Conservation (phyloP, 2,329 filamentous ascomycete genomes). For the Coniochaeta ligniaria region DNA sequence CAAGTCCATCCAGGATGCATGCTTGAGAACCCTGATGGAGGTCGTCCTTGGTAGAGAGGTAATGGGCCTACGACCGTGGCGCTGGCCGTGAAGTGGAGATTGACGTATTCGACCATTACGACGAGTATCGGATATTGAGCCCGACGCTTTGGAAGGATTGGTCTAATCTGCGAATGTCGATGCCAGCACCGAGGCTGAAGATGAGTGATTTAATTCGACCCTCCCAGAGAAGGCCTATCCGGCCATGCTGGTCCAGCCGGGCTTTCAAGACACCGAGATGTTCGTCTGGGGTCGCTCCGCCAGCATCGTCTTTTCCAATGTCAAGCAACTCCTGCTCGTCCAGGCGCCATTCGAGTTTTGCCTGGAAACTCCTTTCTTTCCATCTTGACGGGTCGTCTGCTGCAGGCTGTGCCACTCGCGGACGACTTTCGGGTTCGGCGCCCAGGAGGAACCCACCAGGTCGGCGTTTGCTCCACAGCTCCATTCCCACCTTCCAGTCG, state of each 20-base stretch:
- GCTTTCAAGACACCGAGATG: conserved; percentile 86
- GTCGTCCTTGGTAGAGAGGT: too few species aligned
- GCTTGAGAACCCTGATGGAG: background rate
- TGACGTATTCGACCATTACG: conserved; percentile 34
- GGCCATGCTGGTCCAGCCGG: conserved; percentile 79
- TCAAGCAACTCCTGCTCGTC: conserved; percentile 24
- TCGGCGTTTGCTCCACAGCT: conserved; percentile 72
- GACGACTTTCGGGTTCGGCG: conserved; percentile 19
- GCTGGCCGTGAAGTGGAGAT: too few species aligned
- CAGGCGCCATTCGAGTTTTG: conserved; percentile 41
- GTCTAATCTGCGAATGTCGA: conserved; percentile 71
- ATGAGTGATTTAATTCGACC: conserved; percentile 86
- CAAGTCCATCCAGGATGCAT: background rate
- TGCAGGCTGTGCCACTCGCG: conserved; percentile 1
- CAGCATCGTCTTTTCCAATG: conserved; percentile 4
- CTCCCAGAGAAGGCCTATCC: conserved; percentile 85
- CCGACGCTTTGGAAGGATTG: conserved; percentile 72
- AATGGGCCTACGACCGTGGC: too few species aligned
- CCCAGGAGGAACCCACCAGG: conserved; percentile 27
- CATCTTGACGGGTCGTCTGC: conserved; percentile 10
- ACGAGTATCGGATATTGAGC: conserved; percentile 77
- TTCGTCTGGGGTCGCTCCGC: conserved; percentile 38
- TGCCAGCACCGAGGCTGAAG: conserved; percentile 80
- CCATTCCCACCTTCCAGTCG: conserved; percentile 83
- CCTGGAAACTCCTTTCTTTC: conserved; percentile 36